phyloP scores from a whole-genome alignment of 2,329 filamentous ascomycete genomes.

The Clonostachys byssicola region DNA sequence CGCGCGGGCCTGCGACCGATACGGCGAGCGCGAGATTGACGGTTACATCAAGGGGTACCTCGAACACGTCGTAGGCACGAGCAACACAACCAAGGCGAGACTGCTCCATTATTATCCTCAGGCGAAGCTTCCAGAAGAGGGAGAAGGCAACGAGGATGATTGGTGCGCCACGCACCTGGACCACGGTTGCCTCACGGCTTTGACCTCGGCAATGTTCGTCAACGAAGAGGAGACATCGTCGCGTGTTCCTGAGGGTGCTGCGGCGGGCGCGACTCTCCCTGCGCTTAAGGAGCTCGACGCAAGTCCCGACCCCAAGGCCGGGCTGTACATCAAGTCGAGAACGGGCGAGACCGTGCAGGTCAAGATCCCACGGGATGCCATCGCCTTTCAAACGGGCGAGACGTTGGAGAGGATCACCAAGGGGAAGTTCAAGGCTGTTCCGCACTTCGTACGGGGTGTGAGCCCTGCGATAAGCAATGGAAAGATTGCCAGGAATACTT shows the following conservation, averaged over 20 bases:
- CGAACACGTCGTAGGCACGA: conserved; percentile 80
- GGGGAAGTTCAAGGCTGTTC: conserved; percentile 90
- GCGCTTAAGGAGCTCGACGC: conserved; percentile 65
- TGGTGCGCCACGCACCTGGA: conserved; percentile 94
- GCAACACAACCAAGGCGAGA: conserved; percentile 84
- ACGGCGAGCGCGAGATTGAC: conserved; percentile 73
- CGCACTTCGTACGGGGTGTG: conserved; percentile 87
- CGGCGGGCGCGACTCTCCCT: conserved; percentile 21
- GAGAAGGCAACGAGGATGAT: conserved; percentile 62
- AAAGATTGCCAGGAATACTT: conserved; percentile 73
- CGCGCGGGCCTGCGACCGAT: conserved; percentile 83
- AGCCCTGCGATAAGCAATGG: conserved; percentile 40
- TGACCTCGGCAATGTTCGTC: conserved; percentile 95
- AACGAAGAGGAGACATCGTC: conserved; percentile 58
- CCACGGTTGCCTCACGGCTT: conserved; percentile 87
- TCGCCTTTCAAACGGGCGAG: conserved; percentile 95
- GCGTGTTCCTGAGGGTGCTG: conserved; percentile 18
- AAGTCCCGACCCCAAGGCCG: conserved; percentile 79
- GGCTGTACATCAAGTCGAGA: conserved; percentile 91
- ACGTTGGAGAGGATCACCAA: conserved; percentile 84
- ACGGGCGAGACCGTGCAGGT: conserved; percentile 83
- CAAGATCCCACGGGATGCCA: conserved; percentile 82
- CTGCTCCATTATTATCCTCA: conserved; percentile 90
- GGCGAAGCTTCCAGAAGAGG: conserved; percentile 25
- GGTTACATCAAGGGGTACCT: conserved; percentile 72